A percentile compares a stretch with the other conserved stretches of the same genome.
Conservation (phyloP, 2,329 filamentous ascomycete genomes). For the Leptographium flavum region DNA sequence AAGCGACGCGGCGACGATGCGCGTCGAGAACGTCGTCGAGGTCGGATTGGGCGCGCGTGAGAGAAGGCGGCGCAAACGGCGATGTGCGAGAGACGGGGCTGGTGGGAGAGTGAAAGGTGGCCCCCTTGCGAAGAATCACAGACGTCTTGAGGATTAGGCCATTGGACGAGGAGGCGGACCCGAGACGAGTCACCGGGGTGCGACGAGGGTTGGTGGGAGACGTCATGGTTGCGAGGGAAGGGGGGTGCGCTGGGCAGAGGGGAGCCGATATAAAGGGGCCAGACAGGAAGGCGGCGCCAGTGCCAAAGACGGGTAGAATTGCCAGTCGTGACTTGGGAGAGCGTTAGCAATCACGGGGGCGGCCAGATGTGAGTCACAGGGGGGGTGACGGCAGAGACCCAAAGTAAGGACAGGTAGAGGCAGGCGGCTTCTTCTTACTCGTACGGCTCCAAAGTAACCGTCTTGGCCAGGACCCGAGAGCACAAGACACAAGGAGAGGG, state of each 20-base stretch:
- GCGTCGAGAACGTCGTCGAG: slow-evolving; percentile 60
- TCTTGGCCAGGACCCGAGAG: background rate
- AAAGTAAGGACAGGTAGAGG: background rate
- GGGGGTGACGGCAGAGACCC: background rate
- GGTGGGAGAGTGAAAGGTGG: slow-evolving; percentile 47
- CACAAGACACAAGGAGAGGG: no score
- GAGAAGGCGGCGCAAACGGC: slow-evolving; percentile 32
- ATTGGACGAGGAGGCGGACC: slow-evolving; percentile 22
- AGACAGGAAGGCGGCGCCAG: background rate
- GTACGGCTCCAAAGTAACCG: background rate
- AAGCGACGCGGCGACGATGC: slow-evolving; percentile 51
- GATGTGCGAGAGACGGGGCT: slow-evolving; percentile 20
- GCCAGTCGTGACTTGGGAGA: background rate
- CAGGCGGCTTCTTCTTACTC: background rate
- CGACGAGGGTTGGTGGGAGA: slow-evolving; percentile 22
- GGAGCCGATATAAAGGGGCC: background rate
- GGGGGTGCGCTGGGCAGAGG: background rate
- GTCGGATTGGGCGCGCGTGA: slow-evolving; percentile 54
- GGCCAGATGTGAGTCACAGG: slow-evolving; percentile 2
- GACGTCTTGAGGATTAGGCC: slow-evolving; percentile 36
- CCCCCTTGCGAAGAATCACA: slow-evolving; percentile 53
- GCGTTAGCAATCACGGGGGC: background rate
- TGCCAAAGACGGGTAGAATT: no score
- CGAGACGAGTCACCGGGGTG: slow-evolving; percentile 29
- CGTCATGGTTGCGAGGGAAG: slow-evolving; percentile 6